Percentiles rank a stretch among this genome's conserved stretches.
These are phyloP conservation scores for Kwoniella mangroviensis DNA, from an alignment of 768 basidiomycete species.

Conservation along the genomic window DNA sequence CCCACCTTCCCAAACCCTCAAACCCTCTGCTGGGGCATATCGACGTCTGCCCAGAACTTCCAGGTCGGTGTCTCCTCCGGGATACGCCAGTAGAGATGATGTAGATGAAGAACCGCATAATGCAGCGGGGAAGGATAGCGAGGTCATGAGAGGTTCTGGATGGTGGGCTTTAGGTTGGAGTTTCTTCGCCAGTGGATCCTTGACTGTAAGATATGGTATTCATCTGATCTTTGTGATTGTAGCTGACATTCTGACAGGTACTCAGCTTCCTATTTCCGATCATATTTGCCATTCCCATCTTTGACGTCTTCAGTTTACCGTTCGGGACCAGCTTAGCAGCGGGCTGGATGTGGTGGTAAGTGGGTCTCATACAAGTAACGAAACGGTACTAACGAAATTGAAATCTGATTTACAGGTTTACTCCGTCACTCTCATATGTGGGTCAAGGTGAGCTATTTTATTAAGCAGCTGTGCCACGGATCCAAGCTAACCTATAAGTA, in stretches of 20 bases:
- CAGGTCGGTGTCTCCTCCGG: slow-evolving; percentile 31
- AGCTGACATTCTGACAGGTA: slow-evolving; percentile 62
- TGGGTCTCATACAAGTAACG: background rate
- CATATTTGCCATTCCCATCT: slow-evolving; percentile 78
- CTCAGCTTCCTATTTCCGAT: slow-evolving; percentile 87
- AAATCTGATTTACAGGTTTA: slow-evolving; percentile 62
- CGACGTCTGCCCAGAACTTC: slow-evolving; percentile 40
- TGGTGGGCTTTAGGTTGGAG: slow-evolving; percentile 80
- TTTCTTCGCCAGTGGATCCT: slow-evolving; percentile 71
- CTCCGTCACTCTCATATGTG: slow-evolving; percentile 87
- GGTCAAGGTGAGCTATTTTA: slow-evolving; percentile 71
- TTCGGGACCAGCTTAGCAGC: slow-evolving; percentile 82
- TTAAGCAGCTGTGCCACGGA: slow-evolving; percentile 19
- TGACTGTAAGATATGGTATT: slow-evolving; percentile 68
- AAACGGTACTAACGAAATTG: too few relatives aligned
- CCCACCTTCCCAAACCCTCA: slow-evolving; percentile 39
- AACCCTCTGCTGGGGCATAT: slow-evolving; percentile 65
- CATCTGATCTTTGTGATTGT: background rate
- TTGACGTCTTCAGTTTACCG: slow-evolving; percentile 54
- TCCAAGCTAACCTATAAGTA: slow-evolving; percentile 1
- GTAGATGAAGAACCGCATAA: slow-evolving; percentile 34
- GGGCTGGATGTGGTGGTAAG: slow-evolving; percentile 82
- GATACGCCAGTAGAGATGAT: slow-evolving; percentile 55
- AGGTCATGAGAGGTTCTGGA: slow-evolving; percentile 66
- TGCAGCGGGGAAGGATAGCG: slow-evolving; percentile 60